Conservation (phyloP, 208 protist species). For the Wallacemonas sp. region DNA sequence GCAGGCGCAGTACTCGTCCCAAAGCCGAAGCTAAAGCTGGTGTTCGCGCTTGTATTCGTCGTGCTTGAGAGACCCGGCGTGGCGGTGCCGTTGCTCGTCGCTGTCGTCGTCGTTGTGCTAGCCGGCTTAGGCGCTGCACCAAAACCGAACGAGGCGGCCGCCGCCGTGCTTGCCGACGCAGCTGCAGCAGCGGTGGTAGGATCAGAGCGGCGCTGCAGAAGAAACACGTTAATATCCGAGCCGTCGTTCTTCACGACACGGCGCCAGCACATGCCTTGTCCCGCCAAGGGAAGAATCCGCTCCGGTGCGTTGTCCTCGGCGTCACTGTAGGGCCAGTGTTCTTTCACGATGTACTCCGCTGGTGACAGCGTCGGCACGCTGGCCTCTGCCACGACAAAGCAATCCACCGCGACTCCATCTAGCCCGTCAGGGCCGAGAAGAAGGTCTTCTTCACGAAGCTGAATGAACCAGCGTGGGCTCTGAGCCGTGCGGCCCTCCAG, state of each 20-base stretch:
- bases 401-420: slow-evolving; percentile 82
- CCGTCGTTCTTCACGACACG: slow-evolving; percentile 73
- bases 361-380: slow-evolving; percentile 65
- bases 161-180: slow-evolving; percentile 6
- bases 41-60: no score
- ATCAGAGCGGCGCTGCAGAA: slow-evolving; percentile 56
- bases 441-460: slow-evolving; percentile 85
- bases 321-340: slow-evolving; percentile 86
- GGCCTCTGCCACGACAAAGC: slow-evolving; percentile 81
- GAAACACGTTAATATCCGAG: slow-evolving; percentile 68
- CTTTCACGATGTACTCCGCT: slow-evolving; percentile 84
- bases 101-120: neutral
- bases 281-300: slow-evolving; percentile 71
- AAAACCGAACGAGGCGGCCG: slow-evolving; percentile 40
- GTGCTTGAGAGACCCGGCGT: no score
- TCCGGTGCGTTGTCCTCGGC: slow-evolving; percentile 87
- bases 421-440: slow-evolving; percentile 67
- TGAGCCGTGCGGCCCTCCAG: slow-evolving; percentile 48
- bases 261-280: slow-evolving; percentile 76
- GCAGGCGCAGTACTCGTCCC: slow-evolving; percentile 20
- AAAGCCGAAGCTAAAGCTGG: slow-evolving; percentile 31
- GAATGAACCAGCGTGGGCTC: slow-evolving; percentile 86
- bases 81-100: slow-evolving; percentile 1
- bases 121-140: slow-evolving; percentile 14
- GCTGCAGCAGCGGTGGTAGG: neutral